These are phyloP conservation scores for Sesbania bispinosa DNA, from an alignment of 306 rosid genomes.

Conservation along the genomic window DNA sequence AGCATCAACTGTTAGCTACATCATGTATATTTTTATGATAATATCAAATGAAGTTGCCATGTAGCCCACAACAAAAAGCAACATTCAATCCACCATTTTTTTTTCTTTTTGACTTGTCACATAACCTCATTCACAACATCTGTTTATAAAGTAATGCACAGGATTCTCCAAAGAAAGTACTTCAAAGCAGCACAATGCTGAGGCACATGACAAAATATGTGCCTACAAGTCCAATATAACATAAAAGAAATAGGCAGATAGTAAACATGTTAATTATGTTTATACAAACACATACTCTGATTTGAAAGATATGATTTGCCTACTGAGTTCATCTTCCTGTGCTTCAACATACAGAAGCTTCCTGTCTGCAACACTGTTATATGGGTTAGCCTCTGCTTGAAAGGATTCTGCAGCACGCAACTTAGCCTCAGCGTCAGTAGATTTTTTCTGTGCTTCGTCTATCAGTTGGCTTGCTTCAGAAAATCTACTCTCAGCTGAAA, in stretches of 20 bases:
- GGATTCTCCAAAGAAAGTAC: not conserved
- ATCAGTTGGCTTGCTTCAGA: conserved; percentile 59
- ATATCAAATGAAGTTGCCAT: too few relatives aligned
- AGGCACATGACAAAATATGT: not conserved
- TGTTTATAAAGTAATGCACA: not conserved
- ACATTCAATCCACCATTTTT: too few relatives aligned
- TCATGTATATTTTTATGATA: too few relatives aligned
- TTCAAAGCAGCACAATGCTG: not conserved
- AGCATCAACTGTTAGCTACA: not conserved
- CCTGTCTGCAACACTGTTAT: conserved; percentile 69
- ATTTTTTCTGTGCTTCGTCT: conserved; percentile 67
- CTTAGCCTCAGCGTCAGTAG: conserved; percentile 68
- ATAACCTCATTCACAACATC: not conserved
- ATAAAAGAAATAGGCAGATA: too few relatives aligned
- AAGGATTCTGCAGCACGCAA: conserved; percentile 68
- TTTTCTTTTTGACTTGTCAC: not conserved
- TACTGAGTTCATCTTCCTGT: conserved; percentile 89
- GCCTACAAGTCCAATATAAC: not conserved
- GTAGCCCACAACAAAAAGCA: too few relatives aligned
- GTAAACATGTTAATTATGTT: not conserved
- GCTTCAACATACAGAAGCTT: conserved; percentile 85
- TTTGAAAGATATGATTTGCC: conserved; percentile 67
- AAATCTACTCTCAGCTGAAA: conserved; percentile 79
- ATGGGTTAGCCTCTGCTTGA: conserved; percentile 70
- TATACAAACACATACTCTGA: conserved; percentile 58